Conservation (phyloP, 345 rosid species). For the Stellera chamaejasme region DNA sequence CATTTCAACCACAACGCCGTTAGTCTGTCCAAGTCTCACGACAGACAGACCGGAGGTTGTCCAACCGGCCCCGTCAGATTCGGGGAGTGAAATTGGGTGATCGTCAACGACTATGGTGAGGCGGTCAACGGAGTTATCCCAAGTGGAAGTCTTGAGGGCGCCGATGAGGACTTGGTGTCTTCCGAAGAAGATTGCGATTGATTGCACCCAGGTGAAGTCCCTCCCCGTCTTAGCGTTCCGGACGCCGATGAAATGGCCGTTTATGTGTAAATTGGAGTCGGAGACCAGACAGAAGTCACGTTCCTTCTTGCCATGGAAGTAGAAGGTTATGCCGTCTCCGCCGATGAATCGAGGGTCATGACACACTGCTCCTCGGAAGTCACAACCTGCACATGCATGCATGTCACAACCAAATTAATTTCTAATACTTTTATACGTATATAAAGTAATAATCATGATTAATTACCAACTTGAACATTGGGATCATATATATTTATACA, state of each 20-base stretch:
- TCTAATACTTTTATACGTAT: too few relatives aligned
- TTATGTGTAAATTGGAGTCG: slow-evolving; percentile 40
- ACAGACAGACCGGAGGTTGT: slow-evolving; percentile 20
- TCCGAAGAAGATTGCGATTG: slow-evolving; percentile 39
- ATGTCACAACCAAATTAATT: background rate
- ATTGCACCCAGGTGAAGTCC: slow-evolving; percentile 58
- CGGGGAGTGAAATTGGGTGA: slow-evolving; percentile 17
- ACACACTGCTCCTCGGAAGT: slow-evolving; percentile 47
- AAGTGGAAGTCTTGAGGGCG: slow-evolving; percentile 40
- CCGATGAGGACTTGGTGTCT: slow-evolving; percentile 39
- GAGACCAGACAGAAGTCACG: slow-evolving; percentile 43
- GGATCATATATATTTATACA: too few relatives aligned
- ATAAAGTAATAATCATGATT: too few relatives aligned
- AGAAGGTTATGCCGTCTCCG: slow-evolving; percentile 58
- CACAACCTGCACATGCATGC: slow-evolving; percentile 27
- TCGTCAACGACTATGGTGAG: slow-evolving; percentile 34
- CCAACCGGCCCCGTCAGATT: slow-evolving; percentile 28
- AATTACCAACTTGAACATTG: too few relatives aligned
- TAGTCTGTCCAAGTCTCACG: slow-evolving; percentile 28
- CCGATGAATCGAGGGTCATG: slow-evolving; percentile 65
- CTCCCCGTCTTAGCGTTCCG: slow-evolving; percentile 32
- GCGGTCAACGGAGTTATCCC: slow-evolving; percentile 39
- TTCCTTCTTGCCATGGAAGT: slow-evolving; percentile 65
- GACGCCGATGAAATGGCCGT: slow-evolving; percentile 46
- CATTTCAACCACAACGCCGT: slow-evolving; percentile 28